Base-by-base conservation (phyloP, 768 basidiomycete species). In the Tricholoma furcatifolium region DNA sequence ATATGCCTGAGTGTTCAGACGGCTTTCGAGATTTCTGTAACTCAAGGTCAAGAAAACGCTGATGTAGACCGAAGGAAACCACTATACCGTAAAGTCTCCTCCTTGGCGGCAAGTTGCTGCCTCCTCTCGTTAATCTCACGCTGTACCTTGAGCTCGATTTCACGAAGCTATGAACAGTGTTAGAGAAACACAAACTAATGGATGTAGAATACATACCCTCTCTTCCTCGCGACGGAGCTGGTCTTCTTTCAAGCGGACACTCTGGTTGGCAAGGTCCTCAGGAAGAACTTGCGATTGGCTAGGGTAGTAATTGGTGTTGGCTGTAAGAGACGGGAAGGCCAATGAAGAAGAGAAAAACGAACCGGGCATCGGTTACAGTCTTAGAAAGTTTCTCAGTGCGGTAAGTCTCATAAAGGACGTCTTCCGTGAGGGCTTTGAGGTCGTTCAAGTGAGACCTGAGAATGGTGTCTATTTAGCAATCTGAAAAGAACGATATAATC, bases 361-460 rank as follows among this genome's bases (percentile, higher is more conserved):
- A 82, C 78, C 82, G 79, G 35, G 81, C 74, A 59, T 84, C 82
- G 14, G 80, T 68, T 18, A 88, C 70, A 24, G 81, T 85, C 48
- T 84, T 76, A 1, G 90, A 91, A 4, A 93, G 80, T 66, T 93
- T 93, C 78, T 93, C 91, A 15, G 90, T 91, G 71, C 91, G 86
- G 69, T 91, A 93, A 12, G 88, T 90, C 72, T 92, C 89, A 65
- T 91, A 91, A 46, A 94, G 72, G 50, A 88, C 82, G 63, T 93
- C 92, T 66, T 91, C 86, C 2, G 88, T 91, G 64, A 92, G 70
- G 14, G 82, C 77, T 72, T 94, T 95, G 60, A 95, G 76, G 67
- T 95, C 93, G 46, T 84, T 84, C 56, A 95, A 67, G 65, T 94
- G 92, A 0, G 91, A 86, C 59, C 86, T 89, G 20, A 43, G 51